Evolutionary conservation across 768 basidiomycete genomes (phyloP).

Genomic region (Hygrophoropsis aurantiaca): DNA sequence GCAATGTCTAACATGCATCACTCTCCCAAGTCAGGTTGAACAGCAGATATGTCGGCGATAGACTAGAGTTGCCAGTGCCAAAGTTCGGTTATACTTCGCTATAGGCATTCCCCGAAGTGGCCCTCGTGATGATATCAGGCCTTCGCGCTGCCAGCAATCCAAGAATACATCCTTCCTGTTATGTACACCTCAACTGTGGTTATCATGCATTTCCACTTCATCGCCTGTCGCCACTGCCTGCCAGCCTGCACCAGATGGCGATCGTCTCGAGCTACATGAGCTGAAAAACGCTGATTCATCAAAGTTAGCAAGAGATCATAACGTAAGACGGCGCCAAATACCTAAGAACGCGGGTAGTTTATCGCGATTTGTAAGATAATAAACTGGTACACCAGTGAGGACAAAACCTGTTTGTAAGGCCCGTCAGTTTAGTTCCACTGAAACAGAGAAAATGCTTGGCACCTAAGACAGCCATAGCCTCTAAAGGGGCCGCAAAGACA

Average conservation of each 20-base stretch:
- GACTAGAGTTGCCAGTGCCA: background rate
- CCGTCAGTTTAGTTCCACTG: background rate
- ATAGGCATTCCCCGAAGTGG: too few species aligned
- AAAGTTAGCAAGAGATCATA: slow-evolving; percentile 1
- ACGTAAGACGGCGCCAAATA: slow-evolving; percentile 27
- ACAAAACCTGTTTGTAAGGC: slow-evolving; percentile 61
- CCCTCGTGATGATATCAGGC: too few species aligned
- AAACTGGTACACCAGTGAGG: slow-evolving; percentile 75
- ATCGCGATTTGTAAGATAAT: slow-evolving; percentile 69
- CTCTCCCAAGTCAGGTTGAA: too few species aligned
- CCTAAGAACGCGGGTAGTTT: slow-evolving; percentile 30
- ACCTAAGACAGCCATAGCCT: slow-evolving; percentile 88
- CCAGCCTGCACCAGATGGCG: slow-evolving; percentile 65
- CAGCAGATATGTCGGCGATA: too few species aligned
- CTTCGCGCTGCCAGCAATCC: background rate
- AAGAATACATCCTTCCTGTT: too few species aligned
- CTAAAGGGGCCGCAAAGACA: slow-evolving; percentile 86
- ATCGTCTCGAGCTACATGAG: slow-evolving; percentile 44
- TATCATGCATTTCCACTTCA: slow-evolving; percentile 66
- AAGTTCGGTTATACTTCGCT: background rate
- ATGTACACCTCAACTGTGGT: too few species aligned
- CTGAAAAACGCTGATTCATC: slow-evolving; percentile 39
- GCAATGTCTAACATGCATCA: too few species aligned
- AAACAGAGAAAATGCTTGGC: slow-evolving; percentile 13
- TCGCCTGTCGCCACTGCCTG: slow-evolving; percentile 71